phyloP scores from a whole-genome alignment of 495 filamentous ascomycete genomes.

The Hamigera avellanea region DNA sequence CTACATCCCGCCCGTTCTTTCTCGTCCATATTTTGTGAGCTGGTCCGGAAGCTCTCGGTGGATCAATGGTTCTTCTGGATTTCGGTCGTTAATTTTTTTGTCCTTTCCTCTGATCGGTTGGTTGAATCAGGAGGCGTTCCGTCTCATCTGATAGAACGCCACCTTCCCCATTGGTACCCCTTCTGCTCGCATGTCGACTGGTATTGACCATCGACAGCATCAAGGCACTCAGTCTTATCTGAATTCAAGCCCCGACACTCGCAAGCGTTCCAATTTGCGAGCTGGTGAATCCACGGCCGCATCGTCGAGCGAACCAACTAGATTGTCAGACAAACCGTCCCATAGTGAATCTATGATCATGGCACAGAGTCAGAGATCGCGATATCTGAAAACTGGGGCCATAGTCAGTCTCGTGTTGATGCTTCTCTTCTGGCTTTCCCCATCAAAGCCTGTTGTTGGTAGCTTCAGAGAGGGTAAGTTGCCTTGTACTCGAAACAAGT shows the following conservation, averaged over 20 bases:
- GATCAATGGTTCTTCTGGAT: conserved; percentile 19
- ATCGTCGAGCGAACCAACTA: conserved; percentile 5
- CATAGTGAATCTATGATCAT: conserved; percentile 30
- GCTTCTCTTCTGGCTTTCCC: conserved; percentile 64
- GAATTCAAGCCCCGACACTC: conserved; percentile 11
- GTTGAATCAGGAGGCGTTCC: background rate
- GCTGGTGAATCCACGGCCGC: conserved; percentile 11
- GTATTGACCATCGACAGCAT: conserved; percentile 23
- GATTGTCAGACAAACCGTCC: conserved; percentile 7
- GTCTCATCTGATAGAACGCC: conserved; percentile 1
- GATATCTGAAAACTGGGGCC: conserved; percentile 73
- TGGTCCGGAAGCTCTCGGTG: conserved; percentile 16
- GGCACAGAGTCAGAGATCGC: conserved; percentile 61
- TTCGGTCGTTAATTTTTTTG: conserved; percentile 16
- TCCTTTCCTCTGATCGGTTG: conserved; percentile 5
- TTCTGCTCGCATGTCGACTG: conserved; percentile 39
- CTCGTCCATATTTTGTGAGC: conserved; percentile 13
- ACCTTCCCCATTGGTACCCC: conserved; percentile 6
- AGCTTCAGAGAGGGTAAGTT: conserved; percentile 29
- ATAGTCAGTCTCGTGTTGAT: conserved; percentile 64
- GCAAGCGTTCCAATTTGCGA: conserved; percentile 24
- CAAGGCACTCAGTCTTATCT: conserved; percentile 8
- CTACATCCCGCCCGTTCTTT: too few relatives aligned
- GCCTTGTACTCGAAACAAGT: background rate
- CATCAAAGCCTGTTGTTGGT: conserved; percentile 30